phyloP scores from a whole-genome alignment of 73 alveolate genomes.

The Paramecium octaurelia region DNA sequence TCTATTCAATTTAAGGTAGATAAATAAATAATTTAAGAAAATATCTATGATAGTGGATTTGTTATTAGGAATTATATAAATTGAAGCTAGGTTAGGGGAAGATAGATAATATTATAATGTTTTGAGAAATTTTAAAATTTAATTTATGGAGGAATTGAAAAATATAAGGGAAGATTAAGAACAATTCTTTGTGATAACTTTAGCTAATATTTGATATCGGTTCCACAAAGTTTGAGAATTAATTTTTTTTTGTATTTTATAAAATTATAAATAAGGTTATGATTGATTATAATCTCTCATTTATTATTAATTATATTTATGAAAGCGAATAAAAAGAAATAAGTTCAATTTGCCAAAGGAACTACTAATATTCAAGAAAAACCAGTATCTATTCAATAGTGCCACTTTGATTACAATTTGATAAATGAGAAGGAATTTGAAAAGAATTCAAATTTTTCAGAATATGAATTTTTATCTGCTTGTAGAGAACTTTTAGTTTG shows the following conservation, averaged over 20 bases:
- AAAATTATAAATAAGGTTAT: not conserved
- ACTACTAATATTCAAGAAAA: not conserved
- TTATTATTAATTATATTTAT: not conserved
- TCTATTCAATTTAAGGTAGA: too few species aligned
- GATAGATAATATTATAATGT: constrained; percentile 43
- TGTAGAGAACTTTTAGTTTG: not conserved
- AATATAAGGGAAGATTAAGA: not conserved
- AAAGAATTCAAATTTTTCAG: not conserved
- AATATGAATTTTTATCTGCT: not conserved
- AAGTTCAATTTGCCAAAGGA: constrained; percentile 3
- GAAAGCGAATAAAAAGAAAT: not conserved
- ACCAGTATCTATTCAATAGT: not conserved
- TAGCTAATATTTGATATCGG: not conserved
- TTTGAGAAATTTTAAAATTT: not conserved
- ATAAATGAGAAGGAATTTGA: constrained; percentile 10
- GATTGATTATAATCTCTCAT: not conserved
- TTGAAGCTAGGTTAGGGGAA: constrained; percentile 54
- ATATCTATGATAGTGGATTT: too few species aligned
- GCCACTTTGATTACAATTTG: not conserved
- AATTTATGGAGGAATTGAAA: not conserved
- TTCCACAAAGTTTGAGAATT: not conserved
- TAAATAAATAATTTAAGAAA: too few species aligned
- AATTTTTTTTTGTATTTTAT: not conserved
- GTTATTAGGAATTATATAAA: not conserved
- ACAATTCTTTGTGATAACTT: not conserved